These are phyloP conservation scores for Lentinus tigrinus DNA, from an alignment of 768 basidiomycete species.

Conservation along the genomic window DNA sequence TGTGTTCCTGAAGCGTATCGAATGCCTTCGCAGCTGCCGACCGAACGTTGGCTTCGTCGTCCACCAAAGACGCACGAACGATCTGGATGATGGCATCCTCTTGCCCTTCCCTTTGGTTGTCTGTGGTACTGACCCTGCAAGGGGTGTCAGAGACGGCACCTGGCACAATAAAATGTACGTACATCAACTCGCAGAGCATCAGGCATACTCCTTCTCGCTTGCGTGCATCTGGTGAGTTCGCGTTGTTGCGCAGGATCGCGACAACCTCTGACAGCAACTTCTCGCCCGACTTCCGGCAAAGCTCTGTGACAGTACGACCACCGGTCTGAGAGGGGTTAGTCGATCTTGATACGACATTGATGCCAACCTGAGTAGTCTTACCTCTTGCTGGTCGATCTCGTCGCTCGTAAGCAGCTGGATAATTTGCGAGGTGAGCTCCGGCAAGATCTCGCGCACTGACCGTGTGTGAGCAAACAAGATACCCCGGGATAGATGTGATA, in stretches of 20 bases:
- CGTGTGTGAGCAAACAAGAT: constrained; percentile 2
- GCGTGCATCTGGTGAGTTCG: constrained; percentile 57
- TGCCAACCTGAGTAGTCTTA: constrained; percentile 26
- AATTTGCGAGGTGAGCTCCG: constrained; percentile 77
- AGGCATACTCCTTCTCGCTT: constrained; percentile 85
- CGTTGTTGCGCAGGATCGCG: constrained; percentile 67
- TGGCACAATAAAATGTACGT: neutral
- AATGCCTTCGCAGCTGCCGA: constrained; percentile 87
- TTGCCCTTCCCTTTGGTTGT: constrained; percentile 80
- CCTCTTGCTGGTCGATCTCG: constrained; percentile 89
- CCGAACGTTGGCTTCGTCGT: constrained; percentile 82
- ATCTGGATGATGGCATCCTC: constrained; percentile 87
- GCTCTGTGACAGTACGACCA: constrained; percentile 80
- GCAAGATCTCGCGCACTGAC: constrained; percentile 85
- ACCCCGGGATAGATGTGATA: neutral
- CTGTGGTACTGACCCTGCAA: constrained; percentile 76
- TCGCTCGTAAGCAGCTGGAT: constrained; percentile 75
- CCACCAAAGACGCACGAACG: constrained; percentile 82
- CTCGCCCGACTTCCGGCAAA: constrained; percentile 96
- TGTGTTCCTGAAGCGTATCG: constrained; percentile 88
- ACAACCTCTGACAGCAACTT: constrained; percentile 83
- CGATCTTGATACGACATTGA: neutral
- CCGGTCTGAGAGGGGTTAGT: constrained; percentile 58
- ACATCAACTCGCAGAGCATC: constrained; percentile 85
- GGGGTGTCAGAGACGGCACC: constrained; percentile 2